Percentiles rank a stretch among this genome's conserved stretches.
Conservation (phyloP, 768 basidiomycete genomes). For the Boletus rubescentipes region DNA sequence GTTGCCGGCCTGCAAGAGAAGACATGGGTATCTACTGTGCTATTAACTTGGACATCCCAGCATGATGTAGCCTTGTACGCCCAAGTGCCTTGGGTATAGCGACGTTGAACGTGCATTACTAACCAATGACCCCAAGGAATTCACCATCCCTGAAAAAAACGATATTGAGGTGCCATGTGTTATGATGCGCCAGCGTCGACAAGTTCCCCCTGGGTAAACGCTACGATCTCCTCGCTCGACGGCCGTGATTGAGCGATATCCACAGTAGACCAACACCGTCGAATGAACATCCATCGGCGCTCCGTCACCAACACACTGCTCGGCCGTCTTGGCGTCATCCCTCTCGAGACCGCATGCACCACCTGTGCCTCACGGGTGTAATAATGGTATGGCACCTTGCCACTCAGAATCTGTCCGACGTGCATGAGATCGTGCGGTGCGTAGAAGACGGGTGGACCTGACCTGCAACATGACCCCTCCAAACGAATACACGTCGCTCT, state of each 20-base stretch:
- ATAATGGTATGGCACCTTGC: constrained; percentile 18
- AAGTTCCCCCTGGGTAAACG: constrained; percentile 1
- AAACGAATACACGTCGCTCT: constrained; percentile 22
- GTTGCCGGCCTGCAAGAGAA: too few relatives aligned
- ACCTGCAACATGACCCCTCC: constrained; percentile 24
- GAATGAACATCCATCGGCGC: constrained; percentile 12
- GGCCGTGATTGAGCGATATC: constrained; percentile 27
- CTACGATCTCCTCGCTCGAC: constrained; percentile 25
- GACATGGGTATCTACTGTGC: background rate
- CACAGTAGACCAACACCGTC: constrained; percentile 24
- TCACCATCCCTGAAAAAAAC: too few relatives aligned
- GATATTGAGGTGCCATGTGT: background rate
- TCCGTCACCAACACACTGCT: background rate
- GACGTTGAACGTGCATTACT: background rate
- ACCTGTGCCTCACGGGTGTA: constrained; percentile 9
- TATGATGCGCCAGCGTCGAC: background rate
- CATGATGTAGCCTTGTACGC: background rate
- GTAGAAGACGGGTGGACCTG: background rate
- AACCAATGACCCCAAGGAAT: background rate
- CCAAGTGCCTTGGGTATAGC: background rate
- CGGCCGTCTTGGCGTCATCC: background rate
- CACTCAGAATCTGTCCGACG: constrained; percentile 3
- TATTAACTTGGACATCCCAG: background rate
- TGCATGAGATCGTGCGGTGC: background rate
- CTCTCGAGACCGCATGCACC: constrained; percentile 8